phyloP scores from a whole-genome alignment of 1,139 yeast species.

The Hansenula sp. region DNA sequence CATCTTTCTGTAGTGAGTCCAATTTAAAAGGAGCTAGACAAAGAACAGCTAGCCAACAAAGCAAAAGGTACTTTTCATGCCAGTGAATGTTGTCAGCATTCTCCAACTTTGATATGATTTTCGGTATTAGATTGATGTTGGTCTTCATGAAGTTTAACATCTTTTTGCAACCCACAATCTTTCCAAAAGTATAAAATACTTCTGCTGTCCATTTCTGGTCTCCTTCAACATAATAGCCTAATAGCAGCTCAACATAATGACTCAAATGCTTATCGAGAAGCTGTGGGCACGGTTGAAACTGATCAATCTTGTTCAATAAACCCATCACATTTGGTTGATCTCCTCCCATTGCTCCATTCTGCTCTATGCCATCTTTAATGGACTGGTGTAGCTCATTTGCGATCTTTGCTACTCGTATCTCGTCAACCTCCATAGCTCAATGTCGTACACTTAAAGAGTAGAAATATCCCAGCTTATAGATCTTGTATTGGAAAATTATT shows the following conservation, averaged over 20 bases:
- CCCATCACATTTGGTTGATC: not conserved
- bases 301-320: constrained; percentile 27
- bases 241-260: constrained; percentile 28
- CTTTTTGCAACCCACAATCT: constrained; percentile 62
- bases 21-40: constrained; percentile 70
- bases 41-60: constrained; percentile 74
- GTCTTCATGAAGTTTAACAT: constrained; percentile 55
- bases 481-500: not conserved
- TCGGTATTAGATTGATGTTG: constrained; percentile 47
- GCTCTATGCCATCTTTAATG: constrained; percentile 6
- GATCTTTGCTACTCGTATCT: constrained; percentile 24
- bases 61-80: constrained; percentile 52
- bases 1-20: constrained; percentile 30
- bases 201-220: constrained; percentile 10
- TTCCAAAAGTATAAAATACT: constrained; percentile 54
- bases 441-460: no score
- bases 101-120: constrained; percentile 27
- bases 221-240: constrained; percentile 26
- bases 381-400: constrained; percentile 15
- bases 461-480: constrained; percentile 1
- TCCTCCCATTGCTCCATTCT: not conserved
- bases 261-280: constrained; percentile 41
- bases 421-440: constrained; percentile 24
- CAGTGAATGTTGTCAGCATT: constrained; percentile 29
- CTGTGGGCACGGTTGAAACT: constrained; percentile 55